Percentiles rank a stretch among this genome's conserved stretches.
Evolutionary conservation across 1,139 yeast genomes (phyloP).

Genomic region (Protomyces inouyei): DNA sequence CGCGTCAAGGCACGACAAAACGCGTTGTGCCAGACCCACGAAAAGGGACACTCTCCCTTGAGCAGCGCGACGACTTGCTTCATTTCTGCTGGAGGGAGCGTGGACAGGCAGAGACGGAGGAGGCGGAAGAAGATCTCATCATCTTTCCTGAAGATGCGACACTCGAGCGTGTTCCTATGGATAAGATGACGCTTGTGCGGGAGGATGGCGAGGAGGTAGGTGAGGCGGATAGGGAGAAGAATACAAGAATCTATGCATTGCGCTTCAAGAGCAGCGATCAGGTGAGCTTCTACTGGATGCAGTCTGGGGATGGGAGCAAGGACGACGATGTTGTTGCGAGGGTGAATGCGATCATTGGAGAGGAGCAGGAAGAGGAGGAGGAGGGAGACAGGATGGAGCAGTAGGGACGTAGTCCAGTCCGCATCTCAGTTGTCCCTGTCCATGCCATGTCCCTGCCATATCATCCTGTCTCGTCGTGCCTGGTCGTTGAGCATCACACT

Average conservation of each 20-base stretch:
- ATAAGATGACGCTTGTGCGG: neutral
- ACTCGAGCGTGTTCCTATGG: conserved; percentile 64
- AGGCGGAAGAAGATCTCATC: conserved; percentile 50
- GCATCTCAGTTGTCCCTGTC: neutral
- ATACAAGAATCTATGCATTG: conserved; percentile 82
- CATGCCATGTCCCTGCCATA: neutral
- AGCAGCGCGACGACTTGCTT: conserved; percentile 25
- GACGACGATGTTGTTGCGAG: conserved; percentile 24
- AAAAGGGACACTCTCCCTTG: conserved; percentile 27
- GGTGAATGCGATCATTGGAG: conserved; percentile 29
- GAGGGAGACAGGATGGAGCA: neutral
- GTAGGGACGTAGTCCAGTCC: neutral
- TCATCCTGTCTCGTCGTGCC: neutral
- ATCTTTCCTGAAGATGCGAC: conserved; percentile 91
- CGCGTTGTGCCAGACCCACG: conserved; percentile 29
- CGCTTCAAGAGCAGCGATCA: conserved; percentile 80
- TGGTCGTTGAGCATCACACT: conserved; percentile 27
- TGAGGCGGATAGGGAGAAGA: conserved; percentile 45
- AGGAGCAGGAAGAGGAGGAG: neutral
- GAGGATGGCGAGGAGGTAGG: neutral
- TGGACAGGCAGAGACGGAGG: conserved; percentile 7
- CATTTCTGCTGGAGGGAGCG: conserved; percentile 31
- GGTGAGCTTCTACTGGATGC: conserved; percentile 85
- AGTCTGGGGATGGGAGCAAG: conserved; percentile 44
- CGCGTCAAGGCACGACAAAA: conserved; percentile 37